Conservation (phyloP, 176 grass and related monocot species). For the Raddia guianensis region DNA sequence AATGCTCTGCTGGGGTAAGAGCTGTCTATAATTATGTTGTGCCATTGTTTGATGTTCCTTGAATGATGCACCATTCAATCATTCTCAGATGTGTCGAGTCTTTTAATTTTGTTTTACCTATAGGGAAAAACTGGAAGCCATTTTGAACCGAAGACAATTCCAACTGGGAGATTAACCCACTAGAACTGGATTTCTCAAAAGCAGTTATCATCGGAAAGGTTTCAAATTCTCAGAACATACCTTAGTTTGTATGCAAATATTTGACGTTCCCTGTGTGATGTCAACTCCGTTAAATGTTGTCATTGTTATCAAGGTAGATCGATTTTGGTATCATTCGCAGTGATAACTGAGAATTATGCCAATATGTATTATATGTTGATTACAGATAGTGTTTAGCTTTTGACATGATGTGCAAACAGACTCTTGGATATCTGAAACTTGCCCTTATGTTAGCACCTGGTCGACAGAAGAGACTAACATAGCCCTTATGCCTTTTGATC, state of each 20-base stretch:
- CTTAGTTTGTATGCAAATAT: slow-evolving; percentile 8
- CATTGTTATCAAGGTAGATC: background rate
- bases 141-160: slow-evolving; percentile 94
- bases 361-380: background rate
- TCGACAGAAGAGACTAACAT: background rate
- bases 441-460: background rate
- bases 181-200: slow-evolving; percentile 88
- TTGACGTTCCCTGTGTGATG: background rate
- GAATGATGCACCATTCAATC: slow-evolving; percentile 3
- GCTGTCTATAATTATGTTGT: background rate
- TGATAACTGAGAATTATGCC: background rate
- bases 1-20: background rate
- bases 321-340: too few relatives aligned
- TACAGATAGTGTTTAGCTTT: background rate
- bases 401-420: slow-evolving; percentile 15
- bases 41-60: slow-evolving; percentile 17
- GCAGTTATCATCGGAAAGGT: slow-evolving; percentile 89
- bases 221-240: slow-evolving; percentile 15
- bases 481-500: background rate
- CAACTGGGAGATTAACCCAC: slow-evolving; percentile 97
- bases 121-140: slow-evolving; percentile 99
- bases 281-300: background rate
- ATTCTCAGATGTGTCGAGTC: slow-evolving; percentile 2
- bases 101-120: slow-evolving; percentile 37
- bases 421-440: background rate